Evolutionary conservation across 2,329 filamentous ascomycete species (phyloP), one percentile per base, ranked within the genome.

Genomic region (Ceratocystis colombiana): DNA sequence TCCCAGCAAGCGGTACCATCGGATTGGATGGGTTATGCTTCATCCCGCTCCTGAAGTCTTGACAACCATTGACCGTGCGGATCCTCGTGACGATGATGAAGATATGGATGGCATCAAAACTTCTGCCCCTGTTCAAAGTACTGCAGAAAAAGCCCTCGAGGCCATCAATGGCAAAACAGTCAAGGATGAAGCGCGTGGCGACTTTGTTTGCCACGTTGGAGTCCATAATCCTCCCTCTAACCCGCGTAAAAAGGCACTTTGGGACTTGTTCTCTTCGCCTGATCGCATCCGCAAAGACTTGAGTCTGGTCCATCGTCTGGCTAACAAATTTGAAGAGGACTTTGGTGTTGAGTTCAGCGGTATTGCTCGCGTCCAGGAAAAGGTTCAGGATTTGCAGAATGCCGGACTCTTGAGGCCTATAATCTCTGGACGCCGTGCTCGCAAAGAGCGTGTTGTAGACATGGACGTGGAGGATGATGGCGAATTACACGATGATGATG

Each of bases 91-190:
- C 62, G 87, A 88, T 57, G 66, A 65, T 50, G 57, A 61, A 25
- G 63, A 68, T n/a, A 63, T 68, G 57, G 82, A 86, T 66, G 79
- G 79, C 33, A 80, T 81, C 57, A 75, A 79, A 70, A 79, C 83
- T 50, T 79, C 80, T 17, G 74, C 75, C 7, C 76, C 74, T 4
- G 76, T 79, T 1, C 71, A 77, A 2, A 82, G 81, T 1, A 88
- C 88, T 1, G 90, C 91, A 0, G 89, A 96, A 59, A 93, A 89
- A 72, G 93, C 93, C 0, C 82, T 96, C 0, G 90, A 94, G 69
- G 90, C 91, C n/a, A 88, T 99, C 71, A 97, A 99, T 72, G 90
- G 92, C 71, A 97, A 99, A 79, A 96, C 91, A 0, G 96, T 99
- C 69, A 90, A 96, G 72, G 94, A 99, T 73, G 88, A 96, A 70